These are phyloP conservation scores for Schizothecium vesticola DNA, from an alignment of 495 filamentous ascomycete genomes.

Conservation along the genomic window DNA sequence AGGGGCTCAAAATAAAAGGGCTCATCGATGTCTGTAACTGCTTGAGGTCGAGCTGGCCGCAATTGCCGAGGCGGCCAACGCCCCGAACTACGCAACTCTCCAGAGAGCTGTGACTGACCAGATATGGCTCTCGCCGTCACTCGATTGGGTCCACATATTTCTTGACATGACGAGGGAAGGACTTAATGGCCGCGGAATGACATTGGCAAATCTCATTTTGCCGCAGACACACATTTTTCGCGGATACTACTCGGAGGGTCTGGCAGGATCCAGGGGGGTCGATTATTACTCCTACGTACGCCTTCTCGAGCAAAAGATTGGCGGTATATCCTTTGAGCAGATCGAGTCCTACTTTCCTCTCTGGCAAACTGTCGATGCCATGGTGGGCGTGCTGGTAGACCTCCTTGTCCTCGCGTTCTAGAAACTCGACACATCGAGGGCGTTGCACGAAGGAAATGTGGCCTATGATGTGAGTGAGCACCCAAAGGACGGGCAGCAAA, in stretches of 20 bases:
- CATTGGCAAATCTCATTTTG: neutral
- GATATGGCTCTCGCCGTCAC: neutral
- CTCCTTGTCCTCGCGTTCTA: neutral
- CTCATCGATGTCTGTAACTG: neutral
- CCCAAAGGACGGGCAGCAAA: neutral
- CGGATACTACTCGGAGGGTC: too few relatives aligned
- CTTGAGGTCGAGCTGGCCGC: neutral
- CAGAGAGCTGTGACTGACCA: neutral
- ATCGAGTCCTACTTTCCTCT: neutral
- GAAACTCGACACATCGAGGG: neutral
- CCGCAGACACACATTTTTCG: too few relatives aligned
- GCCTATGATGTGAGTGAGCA: neutral
- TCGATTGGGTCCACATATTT: neutral
- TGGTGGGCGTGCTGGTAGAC: neutral
- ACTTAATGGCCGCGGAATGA: neutral
- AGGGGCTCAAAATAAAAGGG: neutral
- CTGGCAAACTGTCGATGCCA: neutral
- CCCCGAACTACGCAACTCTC: neutral
- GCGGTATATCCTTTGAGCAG: neutral
- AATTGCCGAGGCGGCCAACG: neutral
- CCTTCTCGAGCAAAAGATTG: neutral
- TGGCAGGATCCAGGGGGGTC: too few relatives aligned
- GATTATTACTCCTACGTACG: neutral
- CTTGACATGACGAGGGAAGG: neutral
- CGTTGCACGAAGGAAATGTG: neutral